Conservation (phyloP, 441 rosid genomes). For the Populus trichocarpa region DNA sequence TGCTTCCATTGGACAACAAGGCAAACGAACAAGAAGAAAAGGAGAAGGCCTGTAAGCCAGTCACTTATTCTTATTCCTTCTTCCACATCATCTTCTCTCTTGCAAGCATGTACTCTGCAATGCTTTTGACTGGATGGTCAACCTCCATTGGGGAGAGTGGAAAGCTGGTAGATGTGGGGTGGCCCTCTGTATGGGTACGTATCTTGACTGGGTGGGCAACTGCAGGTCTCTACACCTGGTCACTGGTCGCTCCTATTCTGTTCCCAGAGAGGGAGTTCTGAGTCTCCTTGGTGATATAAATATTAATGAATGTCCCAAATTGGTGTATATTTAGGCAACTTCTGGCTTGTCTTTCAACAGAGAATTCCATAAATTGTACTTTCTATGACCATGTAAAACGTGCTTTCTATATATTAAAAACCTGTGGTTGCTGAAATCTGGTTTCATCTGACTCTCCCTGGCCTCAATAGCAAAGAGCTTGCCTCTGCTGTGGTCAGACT, state of each 20-base stretch:
- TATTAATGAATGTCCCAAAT: background rate
- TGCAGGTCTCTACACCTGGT: constrained; percentile 82
- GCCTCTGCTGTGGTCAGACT: background rate
- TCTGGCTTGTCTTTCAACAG: background rate
- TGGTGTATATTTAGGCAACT: constrained; percentile 6
- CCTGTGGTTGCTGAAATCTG: background rate
- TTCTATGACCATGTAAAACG: background rate
- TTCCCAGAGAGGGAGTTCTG: constrained; percentile 88
- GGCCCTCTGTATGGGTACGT: constrained; percentile 97
- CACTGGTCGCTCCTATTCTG: constrained; percentile 75
- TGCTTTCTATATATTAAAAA: background rate
- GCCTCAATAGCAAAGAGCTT: background rate
- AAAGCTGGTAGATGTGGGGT: constrained; percentile 85
- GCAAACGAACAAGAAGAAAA: constrained; percentile 62
- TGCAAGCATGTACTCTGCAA: constrained; percentile 96
- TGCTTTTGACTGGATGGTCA: constrained; percentile 97
- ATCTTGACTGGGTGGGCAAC: constrained; percentile 81
- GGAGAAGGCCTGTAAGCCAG: constrained; percentile 59
- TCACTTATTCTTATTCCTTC: constrained; percentile 85
- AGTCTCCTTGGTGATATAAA: background rate
- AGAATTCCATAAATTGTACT: background rate
- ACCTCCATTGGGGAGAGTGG: constrained; percentile 90
- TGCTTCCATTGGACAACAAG: constrained; percentile 79
- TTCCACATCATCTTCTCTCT: constrained; percentile 97
- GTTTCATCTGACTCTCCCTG: background rate